Base-by-base conservation (phyloP, 2,329 filamentous ascomycete species). In the Orbilia oligospora region DNA sequence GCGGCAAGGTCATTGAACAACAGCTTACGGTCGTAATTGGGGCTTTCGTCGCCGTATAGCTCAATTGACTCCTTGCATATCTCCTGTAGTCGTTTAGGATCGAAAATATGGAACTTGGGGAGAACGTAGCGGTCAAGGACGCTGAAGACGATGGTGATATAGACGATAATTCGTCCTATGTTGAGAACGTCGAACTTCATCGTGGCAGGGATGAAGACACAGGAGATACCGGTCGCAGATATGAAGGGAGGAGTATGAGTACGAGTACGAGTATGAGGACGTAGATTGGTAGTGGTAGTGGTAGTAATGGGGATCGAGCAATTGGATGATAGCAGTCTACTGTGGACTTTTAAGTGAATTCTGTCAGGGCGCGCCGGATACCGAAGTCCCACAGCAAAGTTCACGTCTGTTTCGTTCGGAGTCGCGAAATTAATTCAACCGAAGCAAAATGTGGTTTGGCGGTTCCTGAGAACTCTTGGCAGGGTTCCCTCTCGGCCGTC, bases 101-200 rank as follows among this genome's bases (percentile, higher is more conserved):
- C 86, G 85, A 97, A 94, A 84, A 96, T 89, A 87, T 94, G 96
- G 86, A 94, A 87, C 67, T 83, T 84, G 56, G 80, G 78, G 2
- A 82, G 71, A 49, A 77, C n/a, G 46, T 77, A 77, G n/a, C 73
- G 58, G 46, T 77, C 73, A 30, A 77, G 66, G 16, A 48, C 73
- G 0, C 67, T 53, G 41, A 53, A 77, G 33, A 65, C 9, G 67
- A 77, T 71, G 67, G 61, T 67, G 44, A 53, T 24, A 67, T 77
- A 77, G 51, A 77, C 20, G 22, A 64, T 22, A 10, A 64, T 41
- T 10, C 67, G 51, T 48, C 38, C 58, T 14, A 77, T 24, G 46
- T 46, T 68, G 46, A 77, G 67, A 16, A 30, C 49, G 63, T 77
- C 67, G 51, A 77, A 9, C 44, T 22, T 63, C 73, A 77, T 77